phyloP scores from a whole-genome alignment of 2,329 filamentous ascomycete genomes.

The Penicillium frequentans region DNA sequence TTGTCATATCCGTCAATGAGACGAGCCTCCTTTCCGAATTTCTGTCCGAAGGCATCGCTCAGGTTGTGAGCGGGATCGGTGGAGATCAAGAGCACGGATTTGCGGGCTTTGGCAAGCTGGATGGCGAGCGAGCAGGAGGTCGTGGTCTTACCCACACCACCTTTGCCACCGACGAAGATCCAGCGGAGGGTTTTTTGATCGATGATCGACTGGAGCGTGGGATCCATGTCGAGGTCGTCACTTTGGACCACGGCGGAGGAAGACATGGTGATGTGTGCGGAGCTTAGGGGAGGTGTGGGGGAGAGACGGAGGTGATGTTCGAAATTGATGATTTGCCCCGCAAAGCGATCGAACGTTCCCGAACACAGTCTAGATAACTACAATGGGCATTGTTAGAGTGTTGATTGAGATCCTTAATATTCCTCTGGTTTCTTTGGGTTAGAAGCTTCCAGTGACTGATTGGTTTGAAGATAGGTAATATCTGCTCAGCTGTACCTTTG shows the following conservation, averaged over 20 bases:
- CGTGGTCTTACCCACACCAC: constrained; percentile 98
- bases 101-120: constrained; percentile 91
- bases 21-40: constrained; percentile 97
- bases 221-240: constrained; percentile 75
- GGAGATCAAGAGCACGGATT: constrained; percentile 94
- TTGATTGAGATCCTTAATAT: not conserved
- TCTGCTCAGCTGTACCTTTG: no score
- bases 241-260: constrained; percentile 46
- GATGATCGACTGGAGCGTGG: constrained; percentile 88
- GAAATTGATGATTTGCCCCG: constrained; percentile 21
- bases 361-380: constrained; percentile 17
- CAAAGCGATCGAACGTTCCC: constrained; percentile 34
- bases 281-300: constrained; percentile 5
- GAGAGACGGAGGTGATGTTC: constrained; percentile 7
- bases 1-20: constrained; percentile 90
- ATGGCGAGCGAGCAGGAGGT: constrained; percentile 98
- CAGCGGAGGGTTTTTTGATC: constrained; percentile 94
- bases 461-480: no score
- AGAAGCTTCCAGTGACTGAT: not conserved
- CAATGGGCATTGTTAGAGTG: not conserved
- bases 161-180: constrained; percentile 99
- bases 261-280: constrained; percentile 32
- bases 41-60: constrained; percentile 95
- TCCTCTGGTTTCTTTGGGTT: not conserved
- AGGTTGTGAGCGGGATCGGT: constrained; percentile 98